Base-by-base conservation (phyloP, 108 stramenopile genomes). In the Cylindrotheca closterium region DNA sequence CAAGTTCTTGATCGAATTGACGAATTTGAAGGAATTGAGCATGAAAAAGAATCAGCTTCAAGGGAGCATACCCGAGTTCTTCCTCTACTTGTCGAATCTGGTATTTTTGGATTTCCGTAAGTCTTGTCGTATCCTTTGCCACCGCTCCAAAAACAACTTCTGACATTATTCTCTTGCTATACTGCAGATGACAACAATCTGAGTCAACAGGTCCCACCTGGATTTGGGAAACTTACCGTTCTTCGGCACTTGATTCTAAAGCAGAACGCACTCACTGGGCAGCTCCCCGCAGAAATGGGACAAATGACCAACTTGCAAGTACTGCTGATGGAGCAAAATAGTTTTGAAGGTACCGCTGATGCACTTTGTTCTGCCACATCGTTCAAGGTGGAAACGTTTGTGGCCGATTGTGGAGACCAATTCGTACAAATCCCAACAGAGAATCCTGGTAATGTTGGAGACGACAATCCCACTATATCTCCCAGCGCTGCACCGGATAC, bases 221-320 rank as follows among this genome's bases (percentile, higher is more conserved):
- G 70, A 29, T 18, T 88, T 63, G 79, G 78, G 4, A 46, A 32
- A 4, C 65, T 74, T 49, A 58, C 54, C 12, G 47, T 29, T 29
- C 33, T 79, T n/a, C 17, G 34, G 30, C 51, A 64, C 23, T 64
- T 64, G 63, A 10, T 64, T 18, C 25, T 67, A 23, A 51, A 61
- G 30, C 28, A 23, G 8, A 73, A 73, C 29, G 17, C 12, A 19
- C 49, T 87, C 19, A 57, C 70, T 5, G 83, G 83, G 8, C 46
- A 30, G 31, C 68, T 87, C 30, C 86, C 86, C 7, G 17, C 55
- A 3, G 79, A 73, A 52, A n/a, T 87, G 4, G 55, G 33, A 0
- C 30, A 66, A 19, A 26, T 78, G 19, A 55, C 1, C 15, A 31
- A 29, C 30, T 34, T 37, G 42, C 22, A 50, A 19, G 48, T 67